These are phyloP conservation scores for Xanthoconium stramineum DNA, from an alignment of 768 basidiomycete genomes.

Conservation along the genomic window DNA sequence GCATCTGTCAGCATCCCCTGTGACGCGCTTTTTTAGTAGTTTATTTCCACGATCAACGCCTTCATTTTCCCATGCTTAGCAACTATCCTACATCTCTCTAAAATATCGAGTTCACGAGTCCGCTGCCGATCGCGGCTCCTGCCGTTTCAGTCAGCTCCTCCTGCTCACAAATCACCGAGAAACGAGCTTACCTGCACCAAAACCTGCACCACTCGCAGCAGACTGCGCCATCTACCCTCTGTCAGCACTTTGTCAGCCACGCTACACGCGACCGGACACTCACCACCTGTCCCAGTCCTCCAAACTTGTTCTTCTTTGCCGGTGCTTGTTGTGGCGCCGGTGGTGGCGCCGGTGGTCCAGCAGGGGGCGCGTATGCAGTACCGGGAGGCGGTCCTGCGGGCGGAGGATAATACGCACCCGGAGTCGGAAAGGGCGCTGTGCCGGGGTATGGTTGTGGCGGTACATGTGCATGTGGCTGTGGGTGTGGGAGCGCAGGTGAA, in stretches of 20 bases:
- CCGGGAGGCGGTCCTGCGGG: constrained; percentile 15
- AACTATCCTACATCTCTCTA: constrained; percentile 24
- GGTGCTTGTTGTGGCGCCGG: constrained; percentile 29
- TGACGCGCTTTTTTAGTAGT: constrained; percentile 17
- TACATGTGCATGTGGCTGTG: neutral
- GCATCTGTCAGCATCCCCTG: constrained; percentile 33
- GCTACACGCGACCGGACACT: constrained; percentile 2
- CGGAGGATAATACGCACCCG: constrained; percentile 16
- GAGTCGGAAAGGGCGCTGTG: constrained; percentile 12
- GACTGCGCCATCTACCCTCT: constrained; percentile 28
- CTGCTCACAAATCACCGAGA: neutral
- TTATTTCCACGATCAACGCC: constrained; percentile 19
- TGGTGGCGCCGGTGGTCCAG: constrained; percentile 40
- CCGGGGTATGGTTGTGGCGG: constrained; percentile 15
- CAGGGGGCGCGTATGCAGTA: constrained; percentile 16
- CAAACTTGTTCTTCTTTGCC: constrained; percentile 38
- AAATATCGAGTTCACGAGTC: constrained; percentile 47
- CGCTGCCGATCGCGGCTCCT: constrained; percentile 46
- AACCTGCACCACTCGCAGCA: constrained; percentile 43
- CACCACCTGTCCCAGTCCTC: constrained; percentile 39
- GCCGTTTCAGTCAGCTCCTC: neutral
- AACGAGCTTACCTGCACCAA: constrained; percentile 40
- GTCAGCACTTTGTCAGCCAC: neutral
- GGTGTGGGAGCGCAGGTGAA: constrained; percentile 21
- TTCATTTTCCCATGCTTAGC: constrained; percentile 18